Base-by-base conservation (phyloP, 2,329 filamentous ascomycete species). In the Sarocladium brachiariae region DNA sequence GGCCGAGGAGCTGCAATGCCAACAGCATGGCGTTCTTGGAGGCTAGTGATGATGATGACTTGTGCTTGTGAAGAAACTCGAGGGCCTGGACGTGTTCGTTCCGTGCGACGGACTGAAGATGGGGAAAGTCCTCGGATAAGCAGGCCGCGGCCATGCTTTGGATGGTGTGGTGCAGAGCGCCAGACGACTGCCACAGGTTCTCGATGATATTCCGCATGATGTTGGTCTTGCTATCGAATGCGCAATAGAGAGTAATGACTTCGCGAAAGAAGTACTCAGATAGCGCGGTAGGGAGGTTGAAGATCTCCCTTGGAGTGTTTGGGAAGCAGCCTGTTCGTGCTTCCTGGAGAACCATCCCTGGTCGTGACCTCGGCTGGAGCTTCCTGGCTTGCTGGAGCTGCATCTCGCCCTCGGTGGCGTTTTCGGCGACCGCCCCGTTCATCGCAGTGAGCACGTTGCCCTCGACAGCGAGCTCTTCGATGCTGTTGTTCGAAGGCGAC, bases 81-180 rank as follows among this genome's bases (percentile, higher is more conserved):
- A 57, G 35, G 0, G 57, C 58, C n/a, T 53, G 49, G 2, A 25
- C 14, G 41, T 54, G 54, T 31, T 59, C 57, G 4, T 19, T 39
- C 4, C 34, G 39, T 0, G 58, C 58, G 0, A 57, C 16, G 0
- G 51, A 24, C 0, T 49, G 24, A 18, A 58, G 43, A 18, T 56
- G 52, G 5, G 57, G 56, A 5, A 59, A 57, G 35, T 54, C 55
- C 21, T 57, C 51, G 4, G 58, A 53, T 7, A 59, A 19, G 33
- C 56, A 60, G 1, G 57, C 54, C 2, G 55, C 57, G 10, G 57
- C 50, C 56, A 60, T 59, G 54, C 57, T 59, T 35, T 59, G 58
- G 8, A 56, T 57, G 11, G 58, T 55, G 34, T 60, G 58, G 47
- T 58, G 51, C 1, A 59, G 43, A 3, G 52, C 51, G 2, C 51